Base-by-base conservation (phyloP, 176 grass and related monocot species). In the Cocos nucifera region DNA sequence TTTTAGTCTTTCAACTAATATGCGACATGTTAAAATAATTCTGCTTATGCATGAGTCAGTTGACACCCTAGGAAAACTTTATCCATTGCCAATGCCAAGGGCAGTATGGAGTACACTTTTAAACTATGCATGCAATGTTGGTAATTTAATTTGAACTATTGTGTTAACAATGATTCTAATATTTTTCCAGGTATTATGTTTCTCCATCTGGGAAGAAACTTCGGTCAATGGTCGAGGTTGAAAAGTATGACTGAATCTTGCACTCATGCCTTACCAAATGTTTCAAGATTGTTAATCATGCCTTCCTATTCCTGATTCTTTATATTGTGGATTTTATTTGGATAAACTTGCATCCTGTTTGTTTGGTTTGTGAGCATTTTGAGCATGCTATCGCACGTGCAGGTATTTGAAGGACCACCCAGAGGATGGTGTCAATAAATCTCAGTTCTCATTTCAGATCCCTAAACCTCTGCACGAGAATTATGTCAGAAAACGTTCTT, bases 381-480 rank as follows among this genome's bases (percentile, higher is more conserved):
- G 8, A 12, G 58, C 48, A 70, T 72, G 23, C 22, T 64, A 80
- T 70, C 62, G 59, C 16, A 17, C 4, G 0, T 9, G 15, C 69
- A 90, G 87, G 72, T 86, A 77, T 74, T 77, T 90, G 56, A 19
- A 29, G 20, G 87, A 90, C 59, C 81, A 82, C 69, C 82, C 82
- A 1, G 72, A 86, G 48, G 70, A 80, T 78, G 82, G 82, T 61
- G 49, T 86, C 56, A 82, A 69, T 67, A 60, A 86, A 73, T 63
- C 82, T 74, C 82, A 86, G 23, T 90, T 90, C 56, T 90, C 82
- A 0, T 86, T 90, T 69, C 79, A 82, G 79, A 79, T 79, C 57
- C 87, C 87, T 63, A 90, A 76, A 65, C 82, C 87, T 77, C 75
- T 90, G 51, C 73, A 77, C 25, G 82, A 90, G 22, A 78, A 82